Base-by-base conservation (phyloP, 305 asterid species). In the Fraxinus angustifolia region DNA sequence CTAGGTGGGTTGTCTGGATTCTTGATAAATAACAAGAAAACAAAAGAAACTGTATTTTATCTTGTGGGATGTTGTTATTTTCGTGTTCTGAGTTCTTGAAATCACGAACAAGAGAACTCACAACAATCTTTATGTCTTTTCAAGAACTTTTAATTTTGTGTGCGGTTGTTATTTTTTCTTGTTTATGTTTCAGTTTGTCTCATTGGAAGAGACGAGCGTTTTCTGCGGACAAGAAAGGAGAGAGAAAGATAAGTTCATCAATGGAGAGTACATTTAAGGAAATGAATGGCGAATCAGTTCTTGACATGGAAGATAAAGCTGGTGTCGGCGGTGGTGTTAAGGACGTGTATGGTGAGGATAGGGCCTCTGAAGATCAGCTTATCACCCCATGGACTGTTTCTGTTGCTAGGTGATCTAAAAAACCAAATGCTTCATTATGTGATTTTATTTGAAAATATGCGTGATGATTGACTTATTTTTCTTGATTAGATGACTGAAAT, bases 321-420 rank as follows among this genome's bases (percentile, higher is more conserved):
- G 95, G 95, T 6, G 88, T 92, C 1, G 94, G 86, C 6, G 99
- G 97, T 33, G 99, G 98, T 48, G 98, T 92, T 67, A 84, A 85
- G 76, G 97, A 93, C 70, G 87, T 89, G 36, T 93, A 92, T 45
- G 97, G 98, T 3, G 98, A 95, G 84, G 98, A 95, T 81, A 88
- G 92, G 76, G 98, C 98, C 65, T 87, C 96, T 0, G 90, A 95
- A 88, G 88, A 95, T 83, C 97, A 89, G 86, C 87, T 88, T 14
- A 85, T 95, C 85, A 93, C 97, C 78, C 99, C 99, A 16, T 95
- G 97, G 99, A 78, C 89, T 50, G 82, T 91, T 23, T 90, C 98
- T 21, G 89, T 93, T 73, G 97, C 99, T 83, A 92, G 99, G 98
- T 95, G 83, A 86, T 80, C 45, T 56, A 50, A 16, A 50, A 65